Base-by-base conservation (phyloP, 2,329 filamentous ascomycete species). In the Chaetoscypha palmicola region DNA sequence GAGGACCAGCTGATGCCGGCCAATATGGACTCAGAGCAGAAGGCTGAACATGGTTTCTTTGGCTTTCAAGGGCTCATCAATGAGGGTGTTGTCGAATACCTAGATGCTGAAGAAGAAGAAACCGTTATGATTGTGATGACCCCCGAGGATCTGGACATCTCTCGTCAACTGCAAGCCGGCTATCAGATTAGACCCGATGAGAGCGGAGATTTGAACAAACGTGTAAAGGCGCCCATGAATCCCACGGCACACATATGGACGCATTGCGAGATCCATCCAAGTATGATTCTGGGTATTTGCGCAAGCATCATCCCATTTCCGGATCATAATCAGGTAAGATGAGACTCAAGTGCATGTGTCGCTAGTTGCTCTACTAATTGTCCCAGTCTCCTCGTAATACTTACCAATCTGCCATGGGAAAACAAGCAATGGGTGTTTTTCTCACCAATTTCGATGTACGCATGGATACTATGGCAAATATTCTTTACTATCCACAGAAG, bases 381-480 rank as follows among this genome's bases (percentile, higher is more conserved):
- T 10, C 32, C 8, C 61, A 94, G 77, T 97, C 91, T 51, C 92
- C 92, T 54, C 85, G 92, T 84, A 98, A 98, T 64, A 97, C 91
- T 3, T 98, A 96, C 66, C 91, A 97, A 69, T 96, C 91, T 59
- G 92, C 92, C 63, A 98, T 98, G 92, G 92, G 94, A 72, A 98
- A 98, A 69, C 92, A 98, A 77, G 92, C 92, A 50, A 98, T 98
- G 94, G 92, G 94, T 62, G 90, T 97, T 58, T 96, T 95, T 71
- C 74, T 98, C 45, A 98, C 94, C 10, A 98, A 98, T 64, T 98
- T 94, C 66, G 83, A 87, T 31, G 81, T 91, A 50, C 89, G 92
- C 52, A 97, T 98, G 91, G 92, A 98, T 62, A 98, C 92, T 3
- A 98, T 98, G 92, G 86, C 91, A 58, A 98, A 98, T 58, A 94